Evolutionary conservation across 805 yeast species (phyloP).

Genomic region (Schwanniomyces pseudopolymorphus): DNA sequence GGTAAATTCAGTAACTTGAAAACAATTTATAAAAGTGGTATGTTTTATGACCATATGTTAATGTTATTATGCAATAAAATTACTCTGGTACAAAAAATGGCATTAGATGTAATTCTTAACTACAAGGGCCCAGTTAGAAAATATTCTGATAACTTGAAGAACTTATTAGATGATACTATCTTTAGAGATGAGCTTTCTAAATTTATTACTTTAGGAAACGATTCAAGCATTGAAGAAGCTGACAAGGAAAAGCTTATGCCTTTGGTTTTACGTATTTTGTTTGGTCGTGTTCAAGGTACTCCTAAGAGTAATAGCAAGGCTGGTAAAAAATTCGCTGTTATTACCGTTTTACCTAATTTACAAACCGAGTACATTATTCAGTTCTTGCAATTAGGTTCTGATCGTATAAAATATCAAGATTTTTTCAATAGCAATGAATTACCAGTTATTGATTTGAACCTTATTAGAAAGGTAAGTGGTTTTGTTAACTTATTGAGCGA

Average conservation of each 20-base stretch:
- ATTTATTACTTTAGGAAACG: slow-evolving; percentile 50
- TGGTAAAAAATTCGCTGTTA: slow-evolving; percentile 69
- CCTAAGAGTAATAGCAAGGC: slow-evolving; percentile 68
- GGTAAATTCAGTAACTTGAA: slow-evolving; percentile 64
- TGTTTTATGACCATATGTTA: slow-evolving; percentile 53
- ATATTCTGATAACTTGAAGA: slow-evolving; percentile 71
- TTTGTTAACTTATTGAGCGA: slow-evolving; percentile 62
- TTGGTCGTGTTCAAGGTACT: slow-evolving; percentile 79
- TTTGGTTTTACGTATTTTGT: slow-evolving; percentile 69
- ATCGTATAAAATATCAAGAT: slow-evolving; percentile 44
- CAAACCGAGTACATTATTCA: slow-evolving; percentile 49
- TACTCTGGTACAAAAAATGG: slow-evolving; percentile 64
- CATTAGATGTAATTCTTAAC: slow-evolving; percentile 67
- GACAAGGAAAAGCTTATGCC: slow-evolving; percentile 70
- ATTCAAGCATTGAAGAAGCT: slow-evolving; percentile 54
- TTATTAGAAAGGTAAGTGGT: slow-evolving; percentile 58
- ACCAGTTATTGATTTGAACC: slow-evolving; percentile 25
- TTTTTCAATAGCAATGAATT: slow-evolving; percentile 21
- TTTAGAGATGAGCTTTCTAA: slow-evolving; percentile 82
- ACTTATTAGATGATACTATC: slow-evolving; percentile 75
- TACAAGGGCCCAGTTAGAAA: slow-evolving; percentile 61
- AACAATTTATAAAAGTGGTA: slow-evolving; percentile 49
- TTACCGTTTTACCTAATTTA: slow-evolving; percentile 61
- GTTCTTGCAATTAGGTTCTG: slow-evolving; percentile 64
- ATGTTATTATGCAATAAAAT: slow-evolving; percentile 60